Evolutionary conservation across 2,329 filamentous ascomycete genomes (phyloP).

Genomic region (Ophiocordyceps robertsii): DNA sequence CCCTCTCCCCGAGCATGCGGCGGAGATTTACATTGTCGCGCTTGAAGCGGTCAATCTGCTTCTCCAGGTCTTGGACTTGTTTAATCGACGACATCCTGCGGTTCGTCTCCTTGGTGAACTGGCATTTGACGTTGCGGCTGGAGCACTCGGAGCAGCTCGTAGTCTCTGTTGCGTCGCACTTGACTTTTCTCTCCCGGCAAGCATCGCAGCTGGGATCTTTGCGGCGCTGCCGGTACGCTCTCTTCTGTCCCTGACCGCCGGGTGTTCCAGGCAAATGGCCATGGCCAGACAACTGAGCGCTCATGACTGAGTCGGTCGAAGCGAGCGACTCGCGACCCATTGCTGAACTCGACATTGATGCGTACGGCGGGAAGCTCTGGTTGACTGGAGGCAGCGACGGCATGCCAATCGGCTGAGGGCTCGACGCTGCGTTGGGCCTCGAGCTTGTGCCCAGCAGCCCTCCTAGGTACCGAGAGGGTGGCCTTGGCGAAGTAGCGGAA

Average conservation of each 20-base stretch:
- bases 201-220: slow-evolving; percentile 98
- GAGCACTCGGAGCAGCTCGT: slow-evolving; percentile 95
- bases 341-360: slow-evolving; percentile 33
- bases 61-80: slow-evolving; percentile 94
- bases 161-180: slow-evolving; percentile 93
- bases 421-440: slow-evolving; percentile 32
- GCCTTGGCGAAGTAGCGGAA: slow-evolving; percentile 45
- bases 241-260: slow-evolving; percentile 60
- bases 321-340: slow-evolving; percentile 47
- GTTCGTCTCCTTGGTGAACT: slow-evolving; percentile 99
- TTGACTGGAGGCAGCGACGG: slow-evolving; percentile 34
- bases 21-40: slow-evolving; percentile 67
- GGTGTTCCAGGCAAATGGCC: slow-evolving; percentile 24
- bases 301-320: slow-evolving; percentile 42
- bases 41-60: slow-evolving; percentile 68
- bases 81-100: slow-evolving; percentile 98
- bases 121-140: slow-evolving; percentile 90
- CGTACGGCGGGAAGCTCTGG: slow-evolving; percentile 38
- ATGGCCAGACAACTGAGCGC: slow-evolving; percentile 32
- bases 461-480: slow-evolving; percentile 36
- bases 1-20: slow-evolving; percentile 43
- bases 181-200: slow-evolving; percentile 73
- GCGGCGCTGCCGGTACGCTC: slow-evolving; percentile 84
- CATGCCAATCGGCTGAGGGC: slow-evolving; percentile 40
- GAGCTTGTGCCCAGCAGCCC: slow-evolving; percentile 38